Evolutionary conservation across 1,139 yeast genomes (phyloP).

Genomic region (Wickerhamomyces sp.): DNA sequence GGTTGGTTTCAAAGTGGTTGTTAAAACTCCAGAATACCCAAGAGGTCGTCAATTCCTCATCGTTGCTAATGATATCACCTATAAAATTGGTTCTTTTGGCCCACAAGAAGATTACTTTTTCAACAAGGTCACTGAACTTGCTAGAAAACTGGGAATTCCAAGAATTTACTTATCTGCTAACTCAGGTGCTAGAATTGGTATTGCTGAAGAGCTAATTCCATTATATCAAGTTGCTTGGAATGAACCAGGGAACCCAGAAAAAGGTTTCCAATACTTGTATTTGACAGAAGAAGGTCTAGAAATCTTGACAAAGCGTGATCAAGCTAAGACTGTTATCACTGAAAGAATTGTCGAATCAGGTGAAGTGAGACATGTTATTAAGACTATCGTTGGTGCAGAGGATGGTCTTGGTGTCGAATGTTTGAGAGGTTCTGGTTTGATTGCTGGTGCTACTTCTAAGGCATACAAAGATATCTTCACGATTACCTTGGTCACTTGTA

Average conservation of each 20-base stretch:
- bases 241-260: constrained; percentile 64
- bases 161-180: constrained; percentile 94
- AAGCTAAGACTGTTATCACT: constrained; percentile 60
- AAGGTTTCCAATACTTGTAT: constrained; percentile 89
- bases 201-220: constrained; percentile 93
- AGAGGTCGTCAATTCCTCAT: constrained; percentile 89
- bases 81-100: constrained; percentile 97
- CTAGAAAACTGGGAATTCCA: constrained; percentile 88
- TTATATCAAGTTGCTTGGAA: constrained; percentile 92
- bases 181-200: constrained; percentile 98
- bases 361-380: constrained; percentile 74
- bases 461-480: constrained; percentile 98
- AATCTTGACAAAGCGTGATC: constrained; percentile 54
- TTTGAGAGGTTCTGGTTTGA: constrained; percentile 94
- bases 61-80: constrained; percentile 95
- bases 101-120: constrained; percentile 94
- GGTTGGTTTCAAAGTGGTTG: constrained; percentile 92
- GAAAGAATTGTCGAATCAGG: constrained; percentile 84
- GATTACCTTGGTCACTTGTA: constrained; percentile 91
- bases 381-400: constrained; percentile 85
- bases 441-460: constrained; percentile 97
- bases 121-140: constrained; percentile 87
- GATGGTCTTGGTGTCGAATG: constrained; percentile 98
- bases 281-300: constrained; percentile 65
- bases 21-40: constrained; percentile 96